Percentiles rank a stretch among this genome's conserved stretches.
Conservation (phyloP, 2,329 filamentous ascomycete genomes). For the Nigrospora sphaerica region DNA sequence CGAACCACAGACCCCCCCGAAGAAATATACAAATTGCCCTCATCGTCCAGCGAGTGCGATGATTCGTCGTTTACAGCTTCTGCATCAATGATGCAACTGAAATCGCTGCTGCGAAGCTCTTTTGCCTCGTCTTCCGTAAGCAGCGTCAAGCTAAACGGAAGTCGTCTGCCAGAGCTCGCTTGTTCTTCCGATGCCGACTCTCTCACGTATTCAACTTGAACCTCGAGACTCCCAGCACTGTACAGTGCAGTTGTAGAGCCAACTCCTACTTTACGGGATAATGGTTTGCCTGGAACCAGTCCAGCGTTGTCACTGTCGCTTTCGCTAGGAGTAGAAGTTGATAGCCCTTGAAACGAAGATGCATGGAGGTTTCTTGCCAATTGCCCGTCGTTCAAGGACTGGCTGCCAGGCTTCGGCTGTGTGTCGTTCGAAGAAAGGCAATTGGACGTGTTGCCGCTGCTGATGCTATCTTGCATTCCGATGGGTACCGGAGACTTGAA, state of each 20-base stretch:
- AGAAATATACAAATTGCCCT: not conserved
- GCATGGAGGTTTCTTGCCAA: too few relatives aligned
- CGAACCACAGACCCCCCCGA: not conserved
- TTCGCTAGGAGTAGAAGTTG: not conserved
- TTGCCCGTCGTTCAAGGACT: too few relatives aligned
- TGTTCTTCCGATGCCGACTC: not conserved
- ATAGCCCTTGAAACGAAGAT: not conserved
- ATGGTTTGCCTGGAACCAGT: not conserved
- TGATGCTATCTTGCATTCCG: not conserved
- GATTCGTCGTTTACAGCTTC: not conserved
- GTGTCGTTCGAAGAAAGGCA: not conserved
- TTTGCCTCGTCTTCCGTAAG: not conserved
- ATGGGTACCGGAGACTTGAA: not conserved
- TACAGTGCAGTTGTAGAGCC: slow-evolving; percentile 6
- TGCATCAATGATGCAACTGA: not conserved
- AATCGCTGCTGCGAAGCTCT: not conserved
- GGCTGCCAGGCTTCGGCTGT: too few relatives aligned
- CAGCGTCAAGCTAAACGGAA: not conserved
- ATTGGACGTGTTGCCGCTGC: too few relatives aligned
- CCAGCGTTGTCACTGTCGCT: not conserved
- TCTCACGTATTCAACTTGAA: slow-evolving; percentile 9
- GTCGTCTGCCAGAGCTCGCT: not conserved
- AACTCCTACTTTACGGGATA: not conserved
- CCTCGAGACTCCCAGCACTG: slow-evolving; percentile 4
- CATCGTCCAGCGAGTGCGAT: not conserved